phyloP scores from a whole-genome alignment of 2,329 filamentous ascomycete genomes.

The Colletotrichum spinosum region DNA sequence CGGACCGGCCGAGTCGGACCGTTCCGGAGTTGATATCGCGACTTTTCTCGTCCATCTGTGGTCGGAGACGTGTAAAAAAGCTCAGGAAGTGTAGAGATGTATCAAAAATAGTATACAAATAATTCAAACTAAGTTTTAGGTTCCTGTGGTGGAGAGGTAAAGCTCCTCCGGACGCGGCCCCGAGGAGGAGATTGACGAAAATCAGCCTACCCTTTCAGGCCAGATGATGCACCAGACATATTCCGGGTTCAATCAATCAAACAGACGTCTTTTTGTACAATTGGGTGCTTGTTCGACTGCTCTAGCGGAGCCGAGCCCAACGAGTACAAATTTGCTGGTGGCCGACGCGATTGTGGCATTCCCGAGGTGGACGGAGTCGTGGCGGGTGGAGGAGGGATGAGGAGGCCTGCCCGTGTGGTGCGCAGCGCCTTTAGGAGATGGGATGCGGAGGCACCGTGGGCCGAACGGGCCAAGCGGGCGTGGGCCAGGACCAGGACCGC shows the following conservation, averaged over 20 bases:
- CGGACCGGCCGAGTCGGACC: conserved; percentile 13
- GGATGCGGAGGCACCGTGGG: conserved; percentile 38
- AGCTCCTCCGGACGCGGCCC: conserved; percentile 17
- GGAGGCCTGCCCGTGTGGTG: conserved; percentile 34
- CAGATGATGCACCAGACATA: conserved; percentile 12
- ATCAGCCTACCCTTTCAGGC: conserved; percentile 30
- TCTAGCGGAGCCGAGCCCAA: conserved; percentile 62
- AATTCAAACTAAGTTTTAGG: conserved; percentile 14
- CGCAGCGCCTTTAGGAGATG: conserved; percentile 35
- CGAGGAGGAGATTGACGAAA: conserved; percentile 36
- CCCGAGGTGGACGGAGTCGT: conserved; percentile 46
- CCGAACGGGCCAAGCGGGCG: conserved; percentile 37
- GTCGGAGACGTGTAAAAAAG: conserved; percentile 22
- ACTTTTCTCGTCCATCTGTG: not conserved
- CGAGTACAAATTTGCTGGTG: conserved; percentile 72
- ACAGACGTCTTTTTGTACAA: conserved; percentile 6
- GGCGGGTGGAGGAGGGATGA: conserved; percentile 45
- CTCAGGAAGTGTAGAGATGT: too few relatives aligned
- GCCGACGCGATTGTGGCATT: conserved; percentile 50
- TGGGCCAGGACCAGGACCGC: conserved; percentile 30
- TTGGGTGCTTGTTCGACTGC: conserved; percentile 54
- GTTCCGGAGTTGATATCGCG: conserved; percentile 30
- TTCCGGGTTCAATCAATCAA: conserved; percentile 7
- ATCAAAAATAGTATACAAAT: not conserved
- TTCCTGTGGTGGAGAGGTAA: conserved; percentile 21